phyloP scores from a whole-genome alignment of 345 rosid genomes.

The Citrus mangshanensis region DNA sequence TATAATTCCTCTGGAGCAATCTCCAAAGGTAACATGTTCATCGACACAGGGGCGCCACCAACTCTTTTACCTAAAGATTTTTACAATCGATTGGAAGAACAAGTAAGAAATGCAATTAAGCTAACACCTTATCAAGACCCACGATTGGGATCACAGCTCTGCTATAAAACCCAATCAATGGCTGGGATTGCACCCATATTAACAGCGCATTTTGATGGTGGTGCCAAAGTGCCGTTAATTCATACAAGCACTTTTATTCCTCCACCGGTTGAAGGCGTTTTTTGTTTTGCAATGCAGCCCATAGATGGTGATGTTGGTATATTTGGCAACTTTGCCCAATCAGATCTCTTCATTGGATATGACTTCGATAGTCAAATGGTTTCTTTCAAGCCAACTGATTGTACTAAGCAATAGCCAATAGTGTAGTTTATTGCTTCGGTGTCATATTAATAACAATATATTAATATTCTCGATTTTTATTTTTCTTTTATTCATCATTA shows the following conservation, averaged over 20 bases:
- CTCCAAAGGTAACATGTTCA: conserved; percentile 15
- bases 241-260: conserved; percentile 25
- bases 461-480: no score
- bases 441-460: background rate
- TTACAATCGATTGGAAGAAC: conserved; percentile 14
- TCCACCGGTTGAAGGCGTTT: conserved; percentile 18
- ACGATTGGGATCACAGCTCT: background rate
- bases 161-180: conserved; percentile 12
- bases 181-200: conserved; percentile 10
- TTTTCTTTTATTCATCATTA: no score
- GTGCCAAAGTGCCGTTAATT: conserved; percentile 18
- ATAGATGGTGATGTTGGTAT: conserved; percentile 8
- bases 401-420: conserved; percentile 5
- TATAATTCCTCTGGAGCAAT: background rate
- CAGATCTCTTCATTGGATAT: conserved; percentile 27
- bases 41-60: conserved; percentile 23
- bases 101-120: background rate
- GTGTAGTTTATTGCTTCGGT: background rate
- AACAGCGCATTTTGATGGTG: conserved; percentile 23
- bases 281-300: conserved; percentile 29
- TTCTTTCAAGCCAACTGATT: conserved; percentile 34
- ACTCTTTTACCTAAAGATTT: conserved; percentile 26
- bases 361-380: conserved; percentile 14
- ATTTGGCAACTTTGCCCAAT: conserved; percentile 31
- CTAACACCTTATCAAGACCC: conserved; percentile 14